Base-by-base conservation (phyloP, 306 rosid genomes). In the Malus sieversii region DNA sequence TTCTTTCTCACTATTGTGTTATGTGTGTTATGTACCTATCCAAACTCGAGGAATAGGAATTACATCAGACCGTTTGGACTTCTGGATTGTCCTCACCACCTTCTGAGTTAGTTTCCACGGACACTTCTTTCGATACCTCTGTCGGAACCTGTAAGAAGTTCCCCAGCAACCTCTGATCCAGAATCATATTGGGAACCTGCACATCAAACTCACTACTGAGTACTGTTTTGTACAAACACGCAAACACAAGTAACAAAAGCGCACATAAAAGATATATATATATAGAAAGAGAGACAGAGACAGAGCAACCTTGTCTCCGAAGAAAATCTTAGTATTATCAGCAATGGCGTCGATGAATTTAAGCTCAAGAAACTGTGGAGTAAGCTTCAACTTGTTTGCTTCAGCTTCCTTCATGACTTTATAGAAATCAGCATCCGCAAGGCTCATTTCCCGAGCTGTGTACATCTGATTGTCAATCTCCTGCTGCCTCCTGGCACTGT, bases 351-450 rank as follows among this genome's bases (percentile, higher is more conserved):
- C 90, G 2, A 92, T 92, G 69, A 89, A 95, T 75, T 71, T 90
- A 4, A 95, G 96, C 91, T 95, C 91, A 5, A 95, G 97, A 85
- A 88, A 95, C 60, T 95, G 88, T 1, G 97, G 97, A 44, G 98
- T 92, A 33, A 92, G 96, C 91, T 90, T 95, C 91, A 95, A 84
- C 81, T 80, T 85, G 90, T 95, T 95, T 55, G 97, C 93, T 83
- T 95, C 97, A 68, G 99, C 97, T 85, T 95, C 97, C 83, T 72
- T 92, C 77, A 75, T 76, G 58, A 85, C 92, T 46, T 97, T 92
- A 78, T 90, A 95, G 83, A 80, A 90, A 72, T 89, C 85, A 29
- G 96, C 99, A 90, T 95, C 96, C 0, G 99, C 91, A 13, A 85
- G 91, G 52, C 97, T 85, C 86, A 80, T 92, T 74, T 95, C 91